Percentiles rank a stretch among this genome's conserved stretches.
Evolutionary conservation across 2,329 filamentous ascomycete genomes (phyloP).

Genomic region (Arthroderma sp.): DNA sequence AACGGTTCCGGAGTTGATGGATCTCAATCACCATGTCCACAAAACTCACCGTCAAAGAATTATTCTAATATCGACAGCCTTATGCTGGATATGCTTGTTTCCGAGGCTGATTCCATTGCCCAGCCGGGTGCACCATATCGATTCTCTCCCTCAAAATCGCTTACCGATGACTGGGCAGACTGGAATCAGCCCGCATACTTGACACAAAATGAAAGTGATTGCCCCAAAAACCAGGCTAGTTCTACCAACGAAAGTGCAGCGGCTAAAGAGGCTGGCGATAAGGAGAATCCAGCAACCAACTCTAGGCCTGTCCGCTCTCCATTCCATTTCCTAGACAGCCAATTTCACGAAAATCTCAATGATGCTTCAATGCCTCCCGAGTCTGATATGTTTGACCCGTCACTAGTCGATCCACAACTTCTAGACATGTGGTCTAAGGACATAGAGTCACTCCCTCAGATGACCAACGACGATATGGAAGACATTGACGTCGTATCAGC

Average conservation of each 20-base stretch:
- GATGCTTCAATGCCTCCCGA: conserved; percentile 6
- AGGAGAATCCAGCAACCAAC: too few relatives aligned
- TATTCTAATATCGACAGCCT: conserved; percentile 19
- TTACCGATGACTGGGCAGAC: conserved; percentile 21
- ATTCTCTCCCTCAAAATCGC: conserved; percentile 16
- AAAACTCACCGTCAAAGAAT: too few relatives aligned
- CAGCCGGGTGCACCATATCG: conserved; percentile 18
- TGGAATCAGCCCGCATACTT: conserved; percentile 25
- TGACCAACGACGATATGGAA: conserved; percentile 7
- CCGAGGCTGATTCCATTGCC: conserved; percentile 16
- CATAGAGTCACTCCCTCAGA: conserved; percentile 4
- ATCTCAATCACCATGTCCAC: too few relatives aligned
- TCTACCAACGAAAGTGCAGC: too few relatives aligned
- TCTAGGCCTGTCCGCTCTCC: too few relatives aligned
- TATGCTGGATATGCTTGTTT: conserved; percentile 26
- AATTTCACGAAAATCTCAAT: conserved; percentile 2
- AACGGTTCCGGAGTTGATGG: too few relatives aligned
- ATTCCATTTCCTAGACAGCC: too few relatives aligned
- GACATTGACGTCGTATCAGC: conserved; percentile 6
- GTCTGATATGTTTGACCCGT: conserved; percentile 21
- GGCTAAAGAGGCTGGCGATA: too few relatives aligned
- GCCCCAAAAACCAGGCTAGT: background rate
- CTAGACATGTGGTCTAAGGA: conserved; percentile 14
- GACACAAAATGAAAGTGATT: conserved; percentile 14
- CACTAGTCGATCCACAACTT: conserved; percentile 18